Percentiles rank a stretch among this genome's conserved stretches.
Evolutionary conservation across 2,329 filamentous ascomycete species (phyloP).

Genomic region (Metarhizium robertsii): DNA sequence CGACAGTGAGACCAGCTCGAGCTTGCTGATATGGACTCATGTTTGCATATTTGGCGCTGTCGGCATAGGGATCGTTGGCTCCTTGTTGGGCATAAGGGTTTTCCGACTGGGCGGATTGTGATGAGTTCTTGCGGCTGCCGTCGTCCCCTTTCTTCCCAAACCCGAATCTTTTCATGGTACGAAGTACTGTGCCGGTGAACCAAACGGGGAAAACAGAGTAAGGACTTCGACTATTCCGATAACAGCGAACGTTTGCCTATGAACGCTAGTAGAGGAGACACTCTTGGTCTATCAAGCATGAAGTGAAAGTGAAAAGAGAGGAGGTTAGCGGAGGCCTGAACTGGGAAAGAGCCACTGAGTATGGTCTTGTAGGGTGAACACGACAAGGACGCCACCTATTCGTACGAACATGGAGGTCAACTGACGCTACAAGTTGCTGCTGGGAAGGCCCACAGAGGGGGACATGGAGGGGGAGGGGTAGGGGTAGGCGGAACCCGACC

Average conservation of each 20-base stretch:
- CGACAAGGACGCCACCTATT: no score
- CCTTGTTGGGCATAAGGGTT: conserved; percentile 51
- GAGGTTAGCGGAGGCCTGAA: background rate
- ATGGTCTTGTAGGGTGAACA: no score
- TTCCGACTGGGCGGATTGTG: conserved; percentile 32
- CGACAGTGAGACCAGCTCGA: conserved; percentile 23
- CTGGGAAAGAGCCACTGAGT: background rate
- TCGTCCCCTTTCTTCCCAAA: conserved; percentile 47
- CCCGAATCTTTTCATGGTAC: conserved; percentile 50
- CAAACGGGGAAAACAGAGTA: background rate
- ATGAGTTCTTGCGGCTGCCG: conserved; percentile 40
- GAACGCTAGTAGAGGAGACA: background rate
- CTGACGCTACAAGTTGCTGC: no score
- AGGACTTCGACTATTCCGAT: background rate
- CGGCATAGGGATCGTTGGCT: conserved; percentile 43
- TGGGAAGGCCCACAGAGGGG: no score
- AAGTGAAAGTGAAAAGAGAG: no score
- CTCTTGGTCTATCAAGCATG: no score
- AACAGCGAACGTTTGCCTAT: background rate
- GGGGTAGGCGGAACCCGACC: no score
- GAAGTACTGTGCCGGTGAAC: background rate
- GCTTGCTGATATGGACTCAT: conserved; percentile 37
- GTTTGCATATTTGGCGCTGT: conserved; percentile 35
- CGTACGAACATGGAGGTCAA: no score
- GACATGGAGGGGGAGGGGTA: no score